These are phyloP conservation scores for Plenodomus lindquistii DNA, from an alignment of 2,329 filamentous ascomycete species.

Conservation along the genomic window DNA sequence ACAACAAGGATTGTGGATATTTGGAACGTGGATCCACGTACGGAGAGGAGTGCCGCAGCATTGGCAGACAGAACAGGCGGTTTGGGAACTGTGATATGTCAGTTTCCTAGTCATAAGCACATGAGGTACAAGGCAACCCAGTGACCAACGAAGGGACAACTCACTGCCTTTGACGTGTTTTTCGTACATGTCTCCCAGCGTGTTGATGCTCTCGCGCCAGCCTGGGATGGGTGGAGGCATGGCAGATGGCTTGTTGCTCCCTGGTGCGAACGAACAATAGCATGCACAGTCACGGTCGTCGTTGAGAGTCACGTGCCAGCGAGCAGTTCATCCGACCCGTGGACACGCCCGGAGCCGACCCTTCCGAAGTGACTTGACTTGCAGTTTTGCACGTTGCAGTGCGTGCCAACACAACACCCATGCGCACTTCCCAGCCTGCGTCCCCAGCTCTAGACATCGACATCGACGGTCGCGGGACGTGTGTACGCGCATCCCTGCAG, in stretches of 20 bases:
- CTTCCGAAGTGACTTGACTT: neutral
- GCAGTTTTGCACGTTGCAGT: no score
- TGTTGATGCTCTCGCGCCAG: conserved; percentile 40
- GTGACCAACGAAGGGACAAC: conserved; percentile 41
- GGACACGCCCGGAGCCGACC: neutral
- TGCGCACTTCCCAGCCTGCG: neutral
- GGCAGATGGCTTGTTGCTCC: conserved; percentile 3
- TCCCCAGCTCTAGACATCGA: conserved; percentile 3
- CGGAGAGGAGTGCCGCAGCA: conserved; percentile 43
- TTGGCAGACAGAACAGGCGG: conserved; percentile 41
- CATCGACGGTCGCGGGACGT: conserved; percentile 18
- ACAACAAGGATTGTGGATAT: conserved; percentile 22
- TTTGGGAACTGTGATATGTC: conserved; percentile 41
- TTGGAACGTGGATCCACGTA: conserved; percentile 34
- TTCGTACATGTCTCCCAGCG: conserved; percentile 33
- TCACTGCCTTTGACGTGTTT: conserved; percentile 43
- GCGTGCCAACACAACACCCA: conserved; percentile 5
- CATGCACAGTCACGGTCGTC: no score
- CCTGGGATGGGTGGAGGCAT: conserved; percentile 43
- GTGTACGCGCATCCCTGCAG: conserved; percentile 19
- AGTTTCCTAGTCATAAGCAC: no score
- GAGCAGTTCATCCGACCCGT: conserved; percentile 1
- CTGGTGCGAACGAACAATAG: conserved; percentile 18
- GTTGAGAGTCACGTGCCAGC: conserved; percentile 16
- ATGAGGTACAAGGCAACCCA: conserved; percentile 17